Evolutionary conservation across 352 stramenopile genomes (phyloP), one percentile per base, ranked within the genome.

Genomic region (Globisporangium polare): DNA sequence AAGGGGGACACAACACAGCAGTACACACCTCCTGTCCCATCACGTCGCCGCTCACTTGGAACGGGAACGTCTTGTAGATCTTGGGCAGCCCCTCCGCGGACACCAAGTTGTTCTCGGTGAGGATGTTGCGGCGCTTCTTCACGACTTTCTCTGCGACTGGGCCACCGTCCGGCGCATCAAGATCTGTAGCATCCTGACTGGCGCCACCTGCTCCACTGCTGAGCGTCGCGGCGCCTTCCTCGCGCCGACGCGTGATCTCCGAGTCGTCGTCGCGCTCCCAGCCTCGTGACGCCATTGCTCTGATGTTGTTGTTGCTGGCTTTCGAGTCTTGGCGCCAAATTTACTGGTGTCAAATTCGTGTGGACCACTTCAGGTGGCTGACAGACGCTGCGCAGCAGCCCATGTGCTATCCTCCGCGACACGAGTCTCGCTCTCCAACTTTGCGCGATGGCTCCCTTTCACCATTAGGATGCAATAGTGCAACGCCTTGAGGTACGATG

Each of bases 51-150:
- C 67, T 78, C 12, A 88, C 73, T 64, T 90, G 82, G 55, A 83
- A 88, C 24, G 85, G 77, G 51, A 94, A 94, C 33, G 73, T 89
- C 27, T 72, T 66, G 39, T 88, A 79, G 51, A 94, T 73, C 67
- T 88, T 87, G 61, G 80, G 76, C 29, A 94, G 73, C 0, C 85
- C 85, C 53, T 90, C 73, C 22, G 68, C 65, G 0, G 77, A 86
- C 31, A 90, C 66, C 58, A 94, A 58, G 22, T 89, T 74, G 57
- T 73, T 80, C 55, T 94, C 85, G n/a, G 67, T 75, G 39, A 94
- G 59, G 42, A 85, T 56, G 20, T 85, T 83, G 15, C 83, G 77
- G 53, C 79, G 83, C 26, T 65, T 69, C 60, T 82, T 80, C 39
- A 68, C 53, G 20, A 52, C 31, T 50, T 69, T 66, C 29, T 69